phyloP scores from a whole-genome alignment of 179 eudicot genomes.

The Camellia oleifera region DNA sequence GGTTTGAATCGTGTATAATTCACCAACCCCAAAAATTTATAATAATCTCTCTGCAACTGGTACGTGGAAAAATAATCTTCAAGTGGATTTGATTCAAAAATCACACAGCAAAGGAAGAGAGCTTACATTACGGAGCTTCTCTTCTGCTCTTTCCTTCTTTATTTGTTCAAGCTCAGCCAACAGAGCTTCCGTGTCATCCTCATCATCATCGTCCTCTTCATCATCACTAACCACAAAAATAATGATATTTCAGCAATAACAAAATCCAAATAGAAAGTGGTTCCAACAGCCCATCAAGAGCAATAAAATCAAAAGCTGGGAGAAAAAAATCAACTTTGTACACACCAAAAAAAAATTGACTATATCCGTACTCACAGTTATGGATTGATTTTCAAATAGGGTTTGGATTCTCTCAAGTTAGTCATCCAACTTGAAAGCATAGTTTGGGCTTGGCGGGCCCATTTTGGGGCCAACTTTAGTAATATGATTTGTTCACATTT shows the following conservation, averaged over 20 bases:
- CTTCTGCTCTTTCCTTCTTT: slow-evolving; percentile 94
- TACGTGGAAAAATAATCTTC: too few species aligned
- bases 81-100: background rate
- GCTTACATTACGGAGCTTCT: slow-evolving; percentile 71
- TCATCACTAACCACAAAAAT: slow-evolving; percentile 32
- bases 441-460: too few species aligned
- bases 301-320: background rate
- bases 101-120: background rate
- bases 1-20: background rate
- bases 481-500: too few species aligned
- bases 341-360: background rate
- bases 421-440: too few species aligned
- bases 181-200: slow-evolving; percentile 97
- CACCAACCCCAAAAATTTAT: background rate
- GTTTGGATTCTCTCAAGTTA: too few species aligned
- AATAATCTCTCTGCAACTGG: background rate
- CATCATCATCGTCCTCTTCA: slow-evolving; percentile 85
- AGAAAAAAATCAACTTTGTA: background rate
- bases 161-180: slow-evolving; percentile 87
- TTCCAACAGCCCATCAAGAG: background rate
- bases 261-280: background rate
- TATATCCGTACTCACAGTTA: background rate
- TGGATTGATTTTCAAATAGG: background rate
- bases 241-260: background rate
- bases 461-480: too few species aligned